Base-by-base conservation (phyloP, 495 filamentous ascomycete genomes). In the Talaromyces nanjingensis region DNA sequence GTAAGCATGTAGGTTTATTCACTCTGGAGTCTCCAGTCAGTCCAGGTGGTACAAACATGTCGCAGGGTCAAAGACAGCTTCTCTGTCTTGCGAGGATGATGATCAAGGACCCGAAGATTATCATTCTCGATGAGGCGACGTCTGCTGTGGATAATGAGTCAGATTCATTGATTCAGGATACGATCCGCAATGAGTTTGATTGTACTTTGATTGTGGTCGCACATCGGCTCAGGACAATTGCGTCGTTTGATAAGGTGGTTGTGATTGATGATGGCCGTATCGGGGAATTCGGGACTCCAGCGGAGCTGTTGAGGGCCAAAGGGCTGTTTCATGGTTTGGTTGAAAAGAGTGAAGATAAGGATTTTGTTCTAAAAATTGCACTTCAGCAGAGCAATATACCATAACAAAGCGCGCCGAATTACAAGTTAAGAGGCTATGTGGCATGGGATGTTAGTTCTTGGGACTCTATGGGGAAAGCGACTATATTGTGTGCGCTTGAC, bases 131-230 rank as follows among this genome's bases (percentile, higher is more conserved):
- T 65, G 81, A 84, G 63, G 82, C 81, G 3, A 84, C 81, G 2
- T 77, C 76, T 24, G 77, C 78, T 63, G 72, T 84, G 27, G 45
- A 84, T 67, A 74, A 73, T 27, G 69, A 74, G 71, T 90, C 88
- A 1, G 89, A 92, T 65, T 77, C 82, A 58, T 78, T 83, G 65
- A 90, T 91, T 55, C 89, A 91, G 70, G 77, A 84, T 34, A 86
- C 87, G 6, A 79, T 91, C 61, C 64, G 73, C 8, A 65, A 68
- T 12, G 69, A 73, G 57, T 73, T 76, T 53, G n/a, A 59, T 12
- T 59, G 66, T 25, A 80, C 77, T 11, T 57, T 76, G 3, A 67
- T 81, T 18, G 76, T 74, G 7, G 72, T 81, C 55, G 78, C 78
- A 3, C 78, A 81, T 68, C 67, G 79, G 9, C 65, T 81, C 14